Percentiles rank a stretch among this genome's conserved stretches.
Conservation (phyloP, 2,329 filamentous ascomycete genomes). For the Biscogniauxia sp. region DNA sequence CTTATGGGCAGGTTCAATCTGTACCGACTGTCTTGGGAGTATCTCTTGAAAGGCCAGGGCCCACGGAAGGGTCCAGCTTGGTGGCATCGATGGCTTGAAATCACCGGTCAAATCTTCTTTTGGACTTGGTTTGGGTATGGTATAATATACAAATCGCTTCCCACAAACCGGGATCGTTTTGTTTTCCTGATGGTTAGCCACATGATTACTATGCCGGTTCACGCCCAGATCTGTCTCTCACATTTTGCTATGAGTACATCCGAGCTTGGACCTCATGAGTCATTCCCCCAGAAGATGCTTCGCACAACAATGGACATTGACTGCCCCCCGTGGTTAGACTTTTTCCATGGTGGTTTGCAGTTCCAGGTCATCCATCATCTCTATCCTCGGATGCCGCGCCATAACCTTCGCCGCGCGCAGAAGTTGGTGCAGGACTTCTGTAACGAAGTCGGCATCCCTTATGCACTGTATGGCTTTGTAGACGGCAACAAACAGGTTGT, state of each 20-base stretch:
- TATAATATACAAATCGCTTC: conserved; percentile 72
- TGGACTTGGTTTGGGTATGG: conserved; percentile 85
- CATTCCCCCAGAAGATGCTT: conserved; percentile 86
- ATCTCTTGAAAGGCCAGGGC: conserved; percentile 67
- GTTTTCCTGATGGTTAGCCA: conserved; percentile 78
- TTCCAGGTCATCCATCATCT: conserved; percentile 89
- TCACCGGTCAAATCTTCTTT: conserved; percentile 74
- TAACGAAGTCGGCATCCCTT: conserved; percentile 76
- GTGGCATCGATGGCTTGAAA: conserved; percentile 82
- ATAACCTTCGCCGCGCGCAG: conserved; percentile 76
- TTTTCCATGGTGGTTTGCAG: conserved; percentile 83
- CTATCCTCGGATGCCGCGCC: conserved; percentile 78
- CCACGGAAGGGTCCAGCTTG: conserved; percentile 73
- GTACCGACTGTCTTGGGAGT: conserved; percentile 77
- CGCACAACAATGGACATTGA: conserved; percentile 93
- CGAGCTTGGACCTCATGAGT: conserved; percentile 79
- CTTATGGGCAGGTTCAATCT: conserved; percentile 84
- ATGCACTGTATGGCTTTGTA: conserved; percentile 81
- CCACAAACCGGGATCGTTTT: conserved; percentile 66
- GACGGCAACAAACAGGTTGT: conserved; percentile 82
- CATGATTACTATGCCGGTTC: conserved; percentile 75
- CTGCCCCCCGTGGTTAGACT: conserved; percentile 84
- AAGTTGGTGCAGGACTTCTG: conserved; percentile 79
- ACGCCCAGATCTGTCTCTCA: conserved; percentile 86
- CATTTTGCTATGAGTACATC: conserved; percentile 94